Evolutionary conservation across 805 yeast genomes (phyloP).

Genomic region (Metschnikowia cubensis): DNA sequence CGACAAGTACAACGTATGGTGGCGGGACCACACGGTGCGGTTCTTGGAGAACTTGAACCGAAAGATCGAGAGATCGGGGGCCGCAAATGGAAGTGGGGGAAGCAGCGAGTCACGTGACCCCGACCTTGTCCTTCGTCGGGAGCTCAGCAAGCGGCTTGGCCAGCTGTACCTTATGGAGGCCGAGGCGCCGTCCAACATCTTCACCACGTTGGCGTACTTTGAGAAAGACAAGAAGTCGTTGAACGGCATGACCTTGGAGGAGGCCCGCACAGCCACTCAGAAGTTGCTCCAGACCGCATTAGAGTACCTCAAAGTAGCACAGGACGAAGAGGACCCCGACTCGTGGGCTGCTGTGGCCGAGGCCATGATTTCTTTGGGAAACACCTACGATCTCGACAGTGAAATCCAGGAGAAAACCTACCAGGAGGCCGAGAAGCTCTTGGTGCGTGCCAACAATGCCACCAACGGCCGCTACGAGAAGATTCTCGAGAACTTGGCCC

Average conservation of each 20-base stretch:
- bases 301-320: constrained; percentile 52
- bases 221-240: constrained; percentile 30
- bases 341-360: constrained; percentile 85
- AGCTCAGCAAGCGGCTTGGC: constrained; percentile 52
- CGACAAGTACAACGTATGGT: constrained; percentile 51
- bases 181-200: constrained; percentile 54
- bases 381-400: constrained; percentile 61
- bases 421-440: constrained; percentile 60
- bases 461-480: constrained; percentile 72
- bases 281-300: constrained; percentile 51
- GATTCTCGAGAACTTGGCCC: constrained; percentile 51
- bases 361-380: constrained; percentile 76
- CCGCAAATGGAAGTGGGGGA: background rate
- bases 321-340: constrained; percentile 70
- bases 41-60: constrained; percentile 31
- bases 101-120: constrained; percentile 3
- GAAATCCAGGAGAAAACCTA: constrained; percentile 66
- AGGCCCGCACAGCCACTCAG: constrained; percentile 50
- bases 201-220: constrained; percentile 55
- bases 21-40: constrained; percentile 43
- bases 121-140: constrained; percentile 27
- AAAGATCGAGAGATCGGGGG: constrained; percentile 14
- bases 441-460: constrained; percentile 72
- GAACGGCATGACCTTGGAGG: constrained; percentile 32
- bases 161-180: constrained; percentile 62